A percentile compares a stretch with the other conserved stretches of the same genome.
phyloP scores from a whole-genome alignment of 768 basidiomycete genomes.

The Amanita rubescens region DNA sequence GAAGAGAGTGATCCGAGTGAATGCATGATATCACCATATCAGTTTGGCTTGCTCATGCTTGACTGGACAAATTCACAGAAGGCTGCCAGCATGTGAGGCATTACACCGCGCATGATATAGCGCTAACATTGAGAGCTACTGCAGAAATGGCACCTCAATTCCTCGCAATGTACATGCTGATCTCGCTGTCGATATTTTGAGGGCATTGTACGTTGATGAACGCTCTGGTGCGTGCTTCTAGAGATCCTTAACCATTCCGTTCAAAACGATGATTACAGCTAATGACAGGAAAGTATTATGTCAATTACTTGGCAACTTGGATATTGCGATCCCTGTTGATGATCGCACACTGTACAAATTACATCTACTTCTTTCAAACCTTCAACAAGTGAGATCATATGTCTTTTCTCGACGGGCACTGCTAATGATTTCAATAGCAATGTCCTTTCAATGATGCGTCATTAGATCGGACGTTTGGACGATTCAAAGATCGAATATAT shows the following conservation, averaged over 20 bases:
- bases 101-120: conserved; percentile 1
- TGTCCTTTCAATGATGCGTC: conserved; percentile 3
- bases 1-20: conserved; percentile 65
- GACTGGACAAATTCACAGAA: conserved; percentile 89
- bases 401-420: neutral
- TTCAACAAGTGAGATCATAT: conserved; percentile 1
- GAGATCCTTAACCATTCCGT: neutral
- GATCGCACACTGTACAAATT: conserved; percentile 4
- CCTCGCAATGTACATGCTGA: conserved; percentile 41
- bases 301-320: conserved; percentile 4
- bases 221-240: conserved; percentile 1
- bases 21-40: conserved; percentile 63
- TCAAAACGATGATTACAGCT: neutral
- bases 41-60: conserved; percentile 69
- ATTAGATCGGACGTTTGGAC: neutral
- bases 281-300: neutral
- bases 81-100: conserved; percentile 38
- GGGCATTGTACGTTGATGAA: conserved; percentile 3
- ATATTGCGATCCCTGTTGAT: neutral
- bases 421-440: conserved; percentile 4
- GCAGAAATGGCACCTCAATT: conserved; percentile 12
- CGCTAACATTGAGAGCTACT: conserved; percentile 7
- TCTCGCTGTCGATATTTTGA: conserved; percentile 50
- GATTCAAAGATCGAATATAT: conserved; percentile 2
- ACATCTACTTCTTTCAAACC: conserved; percentile 5